Evolutionary conservation across 305 asterid genomes (phyloP).

Genomic region (Fraxinus velutina): DNA sequence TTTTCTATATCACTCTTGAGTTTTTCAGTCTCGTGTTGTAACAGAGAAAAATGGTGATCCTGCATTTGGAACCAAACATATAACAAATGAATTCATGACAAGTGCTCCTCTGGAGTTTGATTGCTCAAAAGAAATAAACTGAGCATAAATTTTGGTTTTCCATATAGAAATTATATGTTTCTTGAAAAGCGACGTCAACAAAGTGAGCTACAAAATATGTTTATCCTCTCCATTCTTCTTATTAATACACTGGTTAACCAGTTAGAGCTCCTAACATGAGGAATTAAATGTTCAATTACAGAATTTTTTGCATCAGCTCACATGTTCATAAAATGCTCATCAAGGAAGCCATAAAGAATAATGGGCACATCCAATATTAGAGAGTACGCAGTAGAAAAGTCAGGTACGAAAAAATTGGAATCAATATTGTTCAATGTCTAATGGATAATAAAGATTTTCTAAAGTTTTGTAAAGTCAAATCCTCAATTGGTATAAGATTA

Average conservation of each 20-base stretch:
- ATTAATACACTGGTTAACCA: neutral
- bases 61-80: conserved; percentile 37
- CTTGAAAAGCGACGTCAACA: neutral
- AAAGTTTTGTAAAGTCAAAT: neutral
- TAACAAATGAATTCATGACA: conserved; percentile 8
- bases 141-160: neutral
- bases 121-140: neutral
- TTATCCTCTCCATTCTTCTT: neutral
- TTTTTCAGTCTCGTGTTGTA: conserved; percentile 85
- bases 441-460: neutral
- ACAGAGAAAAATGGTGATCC: conserved; percentile 80
- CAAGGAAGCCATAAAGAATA: neutral
- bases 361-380: neutral
- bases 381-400: neutral
- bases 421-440: neutral
- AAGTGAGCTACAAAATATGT: neutral
- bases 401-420: neutral
- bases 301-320: neutral
- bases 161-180: neutral
- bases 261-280: neutral
- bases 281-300: neutral
- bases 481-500: neutral
- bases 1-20: conserved; percentile 76
- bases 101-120: conserved; percentile 11
- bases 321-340: neutral